Evolutionary conservation across 208 protist species (phyloP).

Genomic region (Crithidia brevicula): DNA sequence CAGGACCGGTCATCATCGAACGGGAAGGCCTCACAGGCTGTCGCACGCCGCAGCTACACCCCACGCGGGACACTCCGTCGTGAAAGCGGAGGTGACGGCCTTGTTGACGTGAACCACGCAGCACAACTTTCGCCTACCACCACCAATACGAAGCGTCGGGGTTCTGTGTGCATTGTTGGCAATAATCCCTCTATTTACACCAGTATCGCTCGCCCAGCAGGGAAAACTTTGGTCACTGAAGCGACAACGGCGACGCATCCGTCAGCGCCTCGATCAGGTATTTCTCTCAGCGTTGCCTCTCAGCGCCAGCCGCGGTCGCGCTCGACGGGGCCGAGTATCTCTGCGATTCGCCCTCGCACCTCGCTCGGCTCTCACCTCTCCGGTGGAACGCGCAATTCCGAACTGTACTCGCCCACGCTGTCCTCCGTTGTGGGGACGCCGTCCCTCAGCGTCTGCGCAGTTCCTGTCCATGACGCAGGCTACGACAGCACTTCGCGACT

Average conservation of each 20-base stretch:
- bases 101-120: neutral
- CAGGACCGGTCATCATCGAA: neutral
- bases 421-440: neutral
- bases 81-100: neutral
- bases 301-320: constrained; percentile 1
- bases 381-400: neutral
- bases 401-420: constrained; percentile 1
- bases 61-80: neutral
- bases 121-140: neutral
- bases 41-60: neutral
- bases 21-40: neutral
- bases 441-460: too few relatives aligned
- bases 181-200: too few relatives aligned
- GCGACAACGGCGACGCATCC: too few relatives aligned
- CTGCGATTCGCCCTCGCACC: constrained; percentile 7
- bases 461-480: too few relatives aligned
- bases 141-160: neutral
- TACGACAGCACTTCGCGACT: neutral
- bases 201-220: too few relatives aligned
- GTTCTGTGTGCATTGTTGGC: too few relatives aligned
- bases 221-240: too few relatives aligned
- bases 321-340: neutral
- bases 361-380: constrained; percentile 5
- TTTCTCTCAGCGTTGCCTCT: too few relatives aligned
- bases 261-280: neutral